A percentile compares a stretch with the other conserved stretches of the same genome.
Conservation (phyloP, 2,329 filamentous ascomycete genomes). For the Rasamsonia emersonii region DNA sequence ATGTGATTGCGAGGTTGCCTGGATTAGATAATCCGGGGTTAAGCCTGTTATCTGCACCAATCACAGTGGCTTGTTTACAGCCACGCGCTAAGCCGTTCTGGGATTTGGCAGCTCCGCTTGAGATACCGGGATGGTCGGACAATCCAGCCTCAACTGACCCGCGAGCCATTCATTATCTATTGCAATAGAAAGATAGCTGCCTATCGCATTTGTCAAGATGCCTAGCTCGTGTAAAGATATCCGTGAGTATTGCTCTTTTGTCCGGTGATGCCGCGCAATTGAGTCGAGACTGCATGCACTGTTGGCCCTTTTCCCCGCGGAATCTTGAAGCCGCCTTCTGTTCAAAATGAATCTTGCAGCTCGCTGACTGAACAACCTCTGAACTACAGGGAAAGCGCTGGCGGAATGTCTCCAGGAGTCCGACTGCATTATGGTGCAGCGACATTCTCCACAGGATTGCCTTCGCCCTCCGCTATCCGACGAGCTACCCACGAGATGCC, state of each 20-base stretch:
- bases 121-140: too few relatives aligned
- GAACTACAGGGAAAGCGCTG: conserved; percentile 66
- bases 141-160: too few relatives aligned
- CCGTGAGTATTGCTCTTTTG: conserved; percentile 63
- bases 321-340: too few relatives aligned
- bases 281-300: too few relatives aligned
- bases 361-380: conserved; percentile 13
- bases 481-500: conserved; percentile 76
- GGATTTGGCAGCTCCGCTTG: background rate
- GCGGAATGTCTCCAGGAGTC: conserved; percentile 92
- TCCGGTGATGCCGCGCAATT: too few relatives aligned
- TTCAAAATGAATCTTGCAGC: too few relatives aligned
- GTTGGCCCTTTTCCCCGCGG: too few relatives aligned
- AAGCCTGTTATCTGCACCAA: background rate
- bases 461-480: conserved; percentile 73
- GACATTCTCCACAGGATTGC: conserved; percentile 79
- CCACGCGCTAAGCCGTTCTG: background rate
- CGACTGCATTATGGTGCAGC: conserved; percentile 90
- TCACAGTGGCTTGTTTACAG: too few relatives aligned
- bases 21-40: background rate
- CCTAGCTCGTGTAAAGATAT: conserved; percentile 96
- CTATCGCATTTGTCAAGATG: conserved; percentile 56
- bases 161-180: too few relatives aligned
- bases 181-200: too few relatives aligned
- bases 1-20: conserved; percentile 7